Conservation (phyloP, 352 stramenopile species). For the Phytophthora megakarya region DNA sequence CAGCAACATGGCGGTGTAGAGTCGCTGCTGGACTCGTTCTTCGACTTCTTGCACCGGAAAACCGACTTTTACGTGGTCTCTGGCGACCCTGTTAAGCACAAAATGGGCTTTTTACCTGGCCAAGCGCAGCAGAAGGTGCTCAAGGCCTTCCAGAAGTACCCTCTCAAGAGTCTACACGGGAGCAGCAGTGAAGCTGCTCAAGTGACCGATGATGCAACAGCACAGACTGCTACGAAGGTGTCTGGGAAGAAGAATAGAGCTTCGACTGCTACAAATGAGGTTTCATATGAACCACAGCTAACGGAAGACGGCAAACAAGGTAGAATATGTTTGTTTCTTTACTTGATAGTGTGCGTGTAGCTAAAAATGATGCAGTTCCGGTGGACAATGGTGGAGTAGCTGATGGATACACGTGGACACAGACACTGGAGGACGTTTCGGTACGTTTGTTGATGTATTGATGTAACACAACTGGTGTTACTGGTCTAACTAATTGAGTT, state of each 20-base stretch:
- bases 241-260: no score
- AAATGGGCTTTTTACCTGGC: constrained; percentile 71
- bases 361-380: constrained; percentile 59
- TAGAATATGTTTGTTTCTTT: constrained; percentile 12
- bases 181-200: background rate
- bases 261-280: background rate
- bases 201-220: background rate
- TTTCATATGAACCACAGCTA: constrained; percentile 32
- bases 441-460: constrained; percentile 44
- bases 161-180: constrained; percentile 58
- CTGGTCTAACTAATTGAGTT: background rate
- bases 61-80: constrained; percentile 96
- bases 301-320: constrained; percentile 76
- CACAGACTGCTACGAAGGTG: no score
- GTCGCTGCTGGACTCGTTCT: constrained; percentile 96
- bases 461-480: no score
- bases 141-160: constrained; percentile 67
- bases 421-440: constrained; percentile 95
- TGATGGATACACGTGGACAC: constrained; percentile 97
- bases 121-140: constrained; percentile 72
- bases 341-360: constrained; percentile 7
- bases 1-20: constrained; percentile 96
- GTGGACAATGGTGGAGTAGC: constrained; percentile 89
- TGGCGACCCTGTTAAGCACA: constrained; percentile 43
- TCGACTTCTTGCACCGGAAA: constrained; percentile 97